phyloP scores from a whole-genome alignment of 2,329 filamentous ascomycete species.

The Mycosphaerella sp. region DNA sequence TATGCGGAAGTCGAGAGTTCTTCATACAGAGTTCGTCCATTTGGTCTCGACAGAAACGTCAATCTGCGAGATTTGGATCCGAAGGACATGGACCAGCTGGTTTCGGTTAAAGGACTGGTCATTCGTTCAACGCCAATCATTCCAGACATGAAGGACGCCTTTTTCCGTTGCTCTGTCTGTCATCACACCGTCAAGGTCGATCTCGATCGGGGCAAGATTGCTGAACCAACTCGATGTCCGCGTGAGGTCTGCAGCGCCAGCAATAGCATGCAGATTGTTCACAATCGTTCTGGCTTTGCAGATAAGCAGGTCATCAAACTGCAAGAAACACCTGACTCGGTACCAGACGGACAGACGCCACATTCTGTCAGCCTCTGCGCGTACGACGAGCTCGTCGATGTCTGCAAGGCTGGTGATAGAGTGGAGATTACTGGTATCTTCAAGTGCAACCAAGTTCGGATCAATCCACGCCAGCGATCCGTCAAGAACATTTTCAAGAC shows the following conservation, averaged over 20 bases:
- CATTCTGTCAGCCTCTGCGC: conserved; percentile 95
- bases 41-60: conserved; percentile 75
- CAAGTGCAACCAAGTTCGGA: conserved; percentile 83
- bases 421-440: conserved; percentile 96
- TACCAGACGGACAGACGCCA: conserved; percentile 92
- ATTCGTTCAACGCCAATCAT: conserved; percentile 95
- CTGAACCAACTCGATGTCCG: conserved; percentile 85
- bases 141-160: conserved; percentile 97
- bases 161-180: conserved; percentile 92
- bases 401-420: conserved; percentile 95
- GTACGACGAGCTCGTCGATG: conserved; percentile 94
- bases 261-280: conserved; percentile 97
- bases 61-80: conserved; percentile 95
- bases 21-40: conserved; percentile 80
- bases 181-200: conserved; percentile 85
- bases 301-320: conserved; percentile 99
- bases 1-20: conserved; percentile 70
- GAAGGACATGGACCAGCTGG: conserved; percentile 90
- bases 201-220: conserved; percentile 92
- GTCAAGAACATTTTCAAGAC: conserved; percentile 98
- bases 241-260: conserved; percentile 71
- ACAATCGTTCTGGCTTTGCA: conserved; percentile 89
- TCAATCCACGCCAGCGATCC: conserved; percentile 86
- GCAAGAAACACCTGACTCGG: conserved; percentile 91
- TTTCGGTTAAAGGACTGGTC: conserved; percentile 91